A percentile compares a stretch with the other conserved stretches of the same genome.
phyloP scores from a whole-genome alignment of 2,329 filamentous ascomycete genomes.

The Coniochaeta prunicola region DNA sequence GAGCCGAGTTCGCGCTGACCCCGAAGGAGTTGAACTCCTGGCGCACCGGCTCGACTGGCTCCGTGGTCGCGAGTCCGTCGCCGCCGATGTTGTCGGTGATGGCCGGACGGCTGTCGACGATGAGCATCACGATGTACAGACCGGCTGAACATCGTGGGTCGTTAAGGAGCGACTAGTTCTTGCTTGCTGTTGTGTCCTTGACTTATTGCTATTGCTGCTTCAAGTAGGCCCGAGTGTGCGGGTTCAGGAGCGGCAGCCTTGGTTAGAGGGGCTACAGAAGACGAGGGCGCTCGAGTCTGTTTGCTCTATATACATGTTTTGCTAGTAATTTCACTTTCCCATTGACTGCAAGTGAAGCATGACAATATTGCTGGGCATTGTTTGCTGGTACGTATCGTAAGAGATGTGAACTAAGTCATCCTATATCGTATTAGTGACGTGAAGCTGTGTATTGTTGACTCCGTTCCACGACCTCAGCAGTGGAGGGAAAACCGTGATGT shows the following conservation, averaged over 20 bases:
- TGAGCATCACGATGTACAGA: background rate
- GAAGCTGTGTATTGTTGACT: background rate
- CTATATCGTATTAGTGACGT: background rate
- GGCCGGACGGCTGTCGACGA: background rate
- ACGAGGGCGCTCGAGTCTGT: background rate
- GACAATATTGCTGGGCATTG: background rate
- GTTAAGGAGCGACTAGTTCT: background rate
- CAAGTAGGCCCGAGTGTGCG: background rate
- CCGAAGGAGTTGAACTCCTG: no score
- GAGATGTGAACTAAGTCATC: background rate
- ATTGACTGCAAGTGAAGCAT: background rate
- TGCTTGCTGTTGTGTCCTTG: background rate
- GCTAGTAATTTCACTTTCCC: background rate
- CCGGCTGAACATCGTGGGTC: background rate
- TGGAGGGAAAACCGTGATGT: background rate
- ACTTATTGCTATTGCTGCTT: background rate
- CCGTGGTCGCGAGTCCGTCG: background rate
- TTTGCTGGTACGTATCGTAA: background rate
- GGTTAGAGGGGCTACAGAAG: background rate
- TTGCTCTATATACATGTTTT: background rate
- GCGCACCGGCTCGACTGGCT: background rate
- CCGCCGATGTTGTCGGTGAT: background rate
- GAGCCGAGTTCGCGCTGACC: no score
- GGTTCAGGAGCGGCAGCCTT: background rate
- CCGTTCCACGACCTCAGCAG: no score